Base-by-base conservation (phyloP, 345 rosid genomes). In the Cochlearia excelsa region DNA sequence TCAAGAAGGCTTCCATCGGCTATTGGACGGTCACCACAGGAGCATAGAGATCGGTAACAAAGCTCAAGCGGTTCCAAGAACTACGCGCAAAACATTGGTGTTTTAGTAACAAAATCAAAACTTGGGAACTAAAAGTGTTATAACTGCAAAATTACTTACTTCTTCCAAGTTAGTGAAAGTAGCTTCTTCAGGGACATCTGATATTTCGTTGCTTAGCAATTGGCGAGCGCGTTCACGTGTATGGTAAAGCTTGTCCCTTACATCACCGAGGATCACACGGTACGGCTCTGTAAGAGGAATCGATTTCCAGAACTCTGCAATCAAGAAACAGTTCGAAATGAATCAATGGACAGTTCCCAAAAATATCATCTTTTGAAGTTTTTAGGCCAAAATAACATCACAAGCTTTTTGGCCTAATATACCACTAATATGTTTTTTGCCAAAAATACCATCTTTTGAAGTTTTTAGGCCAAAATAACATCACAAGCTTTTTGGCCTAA, bases 1-100 rank as follows among this genome's bases (percentile, higher is more conserved):
- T 94, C 99, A 33, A 94, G 97, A 69, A 94, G 97, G 78, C 96
- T 89, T 54, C 99, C 99, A 67, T 94, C 99, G 54, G 99, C 99
- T 64, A 94, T 90, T 56, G 97, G 51, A 39, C 81, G 87, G 75
- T 94, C 99, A 67, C 99, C 99, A 27, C 93, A 85, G 28, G 82
- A 67, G 59, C 95, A 94, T 8, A 90, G 93, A 3, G 99, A 94
- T 51, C 88, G 75, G 73, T 90, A 94, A 69, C 97, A 85, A 46
- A 90, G 92, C 70, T 90, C 99, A 56, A 94, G 96, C 53, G 99
- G 99, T 63, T 90, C 97, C 90, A 94, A 71, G 77, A 94, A 84
- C 99, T 93, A 66, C 77, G 71, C 2, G 63, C 42, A 63, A 48
- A 39, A 55, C 23, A 16, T 16, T 16, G 23, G 23, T 16, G 23